These are phyloP conservation scores for Irpex rosettiformis DNA, from an alignment of 1,284 basidiomycete species.

Conservation along the genomic window DNA sequence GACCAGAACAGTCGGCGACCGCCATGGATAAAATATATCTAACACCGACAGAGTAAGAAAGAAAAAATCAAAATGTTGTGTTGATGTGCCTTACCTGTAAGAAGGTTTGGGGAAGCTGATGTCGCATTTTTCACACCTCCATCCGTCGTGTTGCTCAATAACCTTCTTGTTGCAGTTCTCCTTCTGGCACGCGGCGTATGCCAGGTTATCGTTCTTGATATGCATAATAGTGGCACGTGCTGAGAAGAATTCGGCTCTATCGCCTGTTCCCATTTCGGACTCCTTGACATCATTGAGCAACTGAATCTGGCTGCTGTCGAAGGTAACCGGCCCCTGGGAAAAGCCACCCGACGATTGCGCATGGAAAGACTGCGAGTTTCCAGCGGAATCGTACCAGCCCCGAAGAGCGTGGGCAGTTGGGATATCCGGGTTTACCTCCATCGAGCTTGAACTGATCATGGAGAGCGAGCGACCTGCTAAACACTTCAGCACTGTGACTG, in stretches of 20 bases:
- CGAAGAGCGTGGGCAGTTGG: slow-evolving; percentile 81
- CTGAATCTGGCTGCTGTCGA: slow-evolving; percentile 71
- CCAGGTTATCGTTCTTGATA: slow-evolving; percentile 84
- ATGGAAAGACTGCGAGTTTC: slow-evolving; percentile 62
- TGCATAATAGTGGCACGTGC: slow-evolving; percentile 85
- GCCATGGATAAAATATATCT: slow-evolving; percentile 92
- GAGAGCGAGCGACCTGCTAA: slow-evolving; percentile 74
- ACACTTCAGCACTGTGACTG: slow-evolving; percentile 1
- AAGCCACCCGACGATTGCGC: slow-evolving; percentile 55
- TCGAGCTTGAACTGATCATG: slow-evolving; percentile 63
- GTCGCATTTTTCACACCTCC: slow-evolving; percentile 96
- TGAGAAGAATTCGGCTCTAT: slow-evolving; percentile 84
- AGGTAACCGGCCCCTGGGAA: slow-evolving; percentile 38
- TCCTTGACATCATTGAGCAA: slow-evolving; percentile 85
- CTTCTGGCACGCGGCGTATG: slow-evolving; percentile 88
- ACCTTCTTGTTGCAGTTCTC: slow-evolving; percentile 93
- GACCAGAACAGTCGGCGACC: slow-evolving; percentile 85
- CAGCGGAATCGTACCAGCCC: slow-evolving; percentile 88
- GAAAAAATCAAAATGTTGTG: not conserved
- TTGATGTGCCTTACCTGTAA: slow-evolving; percentile 56
- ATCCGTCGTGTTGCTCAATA: slow-evolving; percentile 61
- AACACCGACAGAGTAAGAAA: not conserved
- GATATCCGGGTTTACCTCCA: slow-evolving; percentile 88
- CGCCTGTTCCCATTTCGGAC: slow-evolving; percentile 71
- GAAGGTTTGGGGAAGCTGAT: slow-evolving; percentile 71